Conservation (phyloP, 2,329 filamentous ascomycete genomes). For the Parasarocladium wereldwijsianum region DNA sequence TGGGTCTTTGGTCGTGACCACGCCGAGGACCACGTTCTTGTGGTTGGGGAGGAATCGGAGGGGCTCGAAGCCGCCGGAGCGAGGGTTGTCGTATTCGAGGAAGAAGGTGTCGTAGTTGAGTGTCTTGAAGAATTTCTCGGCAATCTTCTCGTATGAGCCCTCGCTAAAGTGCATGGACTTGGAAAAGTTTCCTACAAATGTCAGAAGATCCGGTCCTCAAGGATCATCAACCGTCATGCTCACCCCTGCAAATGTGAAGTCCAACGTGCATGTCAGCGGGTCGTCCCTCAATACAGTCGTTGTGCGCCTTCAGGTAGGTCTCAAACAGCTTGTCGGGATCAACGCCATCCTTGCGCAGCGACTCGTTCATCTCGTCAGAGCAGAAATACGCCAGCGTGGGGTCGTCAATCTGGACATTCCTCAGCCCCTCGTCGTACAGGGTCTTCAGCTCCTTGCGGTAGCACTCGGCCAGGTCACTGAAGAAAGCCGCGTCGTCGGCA, state of each 20-base stretch:
- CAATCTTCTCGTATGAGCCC: slow-evolving; percentile 48
- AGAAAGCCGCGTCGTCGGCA: slow-evolving; percentile 37
- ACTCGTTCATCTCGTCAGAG: slow-evolving; percentile 49
- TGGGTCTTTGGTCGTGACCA: slow-evolving; percentile 46
- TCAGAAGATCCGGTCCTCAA: not conserved
- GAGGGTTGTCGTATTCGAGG: slow-evolving; percentile 43
- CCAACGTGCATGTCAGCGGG: slow-evolving; percentile 56
- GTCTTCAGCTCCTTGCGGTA: slow-evolving; percentile 39
- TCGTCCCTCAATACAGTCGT: slow-evolving; percentile 47
- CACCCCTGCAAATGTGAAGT: slow-evolving; percentile 42
- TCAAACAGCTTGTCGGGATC: slow-evolving; percentile 52
- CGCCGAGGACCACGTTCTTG: slow-evolving; percentile 48
- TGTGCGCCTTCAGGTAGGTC: slow-evolving; percentile 59
- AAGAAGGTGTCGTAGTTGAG: slow-evolving; percentile 48
- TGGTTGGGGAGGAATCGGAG: slow-evolving; percentile 40
- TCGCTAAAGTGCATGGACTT: slow-evolving; percentile 49
- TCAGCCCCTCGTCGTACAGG: slow-evolving; percentile 37
- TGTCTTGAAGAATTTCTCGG: slow-evolving; percentile 42
- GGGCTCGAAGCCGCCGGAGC: slow-evolving; percentile 47
- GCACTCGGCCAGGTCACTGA: slow-evolving; percentile 38
- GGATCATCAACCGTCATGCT: not conserved
- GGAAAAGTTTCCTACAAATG: slow-evolving; percentile 39
- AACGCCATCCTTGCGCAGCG: slow-evolving; percentile 40
- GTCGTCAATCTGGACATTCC: slow-evolving; percentile 46
- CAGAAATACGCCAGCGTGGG: slow-evolving; percentile 54